These are phyloP conservation scores for Posidonia australis DNA, from an alignment of 106 monocot species.

Conservation along the genomic window DNA sequence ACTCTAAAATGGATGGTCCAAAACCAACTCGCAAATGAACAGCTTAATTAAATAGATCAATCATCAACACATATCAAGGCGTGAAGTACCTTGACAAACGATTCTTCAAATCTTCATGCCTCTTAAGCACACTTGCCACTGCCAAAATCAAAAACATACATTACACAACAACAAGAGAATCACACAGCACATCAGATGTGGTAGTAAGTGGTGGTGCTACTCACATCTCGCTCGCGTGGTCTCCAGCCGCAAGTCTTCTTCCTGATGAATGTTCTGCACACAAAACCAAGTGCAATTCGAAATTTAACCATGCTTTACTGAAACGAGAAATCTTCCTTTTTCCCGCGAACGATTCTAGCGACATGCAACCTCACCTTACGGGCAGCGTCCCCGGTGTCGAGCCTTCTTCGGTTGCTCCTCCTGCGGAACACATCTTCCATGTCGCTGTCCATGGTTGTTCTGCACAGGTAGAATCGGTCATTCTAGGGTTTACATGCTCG, in stretches of 20 bases:
- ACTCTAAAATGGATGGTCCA: too few species aligned
- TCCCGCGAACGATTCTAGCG: too few species aligned
- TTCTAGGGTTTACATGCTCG: too few species aligned
- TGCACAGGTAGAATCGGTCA: too few species aligned
- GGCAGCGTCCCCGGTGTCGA: background rate
- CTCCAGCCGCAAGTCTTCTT: constrained; percentile 62
- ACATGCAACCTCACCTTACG: background rate
- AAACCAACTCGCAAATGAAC: too few species aligned
- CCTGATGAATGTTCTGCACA: constrained; percentile 11
- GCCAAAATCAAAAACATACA: constrained; percentile 25
- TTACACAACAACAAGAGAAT: too few species aligned
- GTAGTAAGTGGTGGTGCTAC: background rate
- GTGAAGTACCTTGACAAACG: constrained; percentile 54
- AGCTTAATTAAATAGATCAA: too few species aligned
- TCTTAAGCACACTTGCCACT: constrained; percentile 72
- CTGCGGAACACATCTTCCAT: constrained; percentile 10
- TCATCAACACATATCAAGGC: background rate
- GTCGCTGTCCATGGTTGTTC: constrained; percentile 5
- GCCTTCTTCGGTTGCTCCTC: constrained; percentile 3
- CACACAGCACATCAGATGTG: background rate
- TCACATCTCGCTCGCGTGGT: constrained; percentile 69
- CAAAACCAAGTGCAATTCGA: background rate
- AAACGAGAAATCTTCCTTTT: too few species aligned
- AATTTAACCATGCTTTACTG: too few species aligned
- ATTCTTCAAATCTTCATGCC: constrained; percentile 73